Conservation (phyloP, 164 flowering plant genomes). For the Vitis cinerea region DNA sequence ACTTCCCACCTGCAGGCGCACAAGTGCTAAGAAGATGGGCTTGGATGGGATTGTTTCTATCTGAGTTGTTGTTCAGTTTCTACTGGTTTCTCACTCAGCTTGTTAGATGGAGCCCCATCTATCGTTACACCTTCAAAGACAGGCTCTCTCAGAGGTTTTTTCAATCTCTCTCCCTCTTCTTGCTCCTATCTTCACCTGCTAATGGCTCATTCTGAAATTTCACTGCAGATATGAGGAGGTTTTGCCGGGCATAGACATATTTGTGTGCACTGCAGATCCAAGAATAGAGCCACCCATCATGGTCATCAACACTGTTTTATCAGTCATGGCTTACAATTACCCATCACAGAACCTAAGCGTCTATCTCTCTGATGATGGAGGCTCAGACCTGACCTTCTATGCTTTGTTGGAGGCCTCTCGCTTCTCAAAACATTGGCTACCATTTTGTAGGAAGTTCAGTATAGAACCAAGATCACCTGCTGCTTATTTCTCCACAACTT, state of each 20-base stretch:
- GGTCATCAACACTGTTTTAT: slow-evolving; percentile 43
- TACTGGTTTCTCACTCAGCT: slow-evolving; percentile 34
- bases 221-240: slow-evolving; percentile 13
- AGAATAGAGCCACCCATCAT: slow-evolving; percentile 37
- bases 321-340: slow-evolving; percentile 43
- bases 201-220: no score
- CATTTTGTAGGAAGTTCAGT: slow-evolving; percentile 39
- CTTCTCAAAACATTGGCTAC: slow-evolving; percentile 46
- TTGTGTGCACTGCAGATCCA: slow-evolving; percentile 52
- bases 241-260: slow-evolving; percentile 40
- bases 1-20: slow-evolving; percentile 10
- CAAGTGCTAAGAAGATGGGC: slow-evolving; percentile 20
- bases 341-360: slow-evolving; percentile 41
- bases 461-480: slow-evolving; percentile 42
- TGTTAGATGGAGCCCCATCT: slow-evolving; percentile 33
- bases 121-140: slow-evolving; percentile 35
- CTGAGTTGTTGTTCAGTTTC: slow-evolving; percentile 45
- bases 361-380: slow-evolving; percentile 48
- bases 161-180: not conserved
- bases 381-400: slow-evolving; percentile 40
- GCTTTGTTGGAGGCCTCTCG: slow-evolving; percentile 48
- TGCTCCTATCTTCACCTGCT: no score
- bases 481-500: slow-evolving; percentile 24
- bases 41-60: slow-evolving; percentile 32
- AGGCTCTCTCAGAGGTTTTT: slow-evolving; percentile 25